These are phyloP conservation scores for Corchorus olitorius DNA, from an alignment of 345 rosid species.

Conservation along the genomic window DNA sequence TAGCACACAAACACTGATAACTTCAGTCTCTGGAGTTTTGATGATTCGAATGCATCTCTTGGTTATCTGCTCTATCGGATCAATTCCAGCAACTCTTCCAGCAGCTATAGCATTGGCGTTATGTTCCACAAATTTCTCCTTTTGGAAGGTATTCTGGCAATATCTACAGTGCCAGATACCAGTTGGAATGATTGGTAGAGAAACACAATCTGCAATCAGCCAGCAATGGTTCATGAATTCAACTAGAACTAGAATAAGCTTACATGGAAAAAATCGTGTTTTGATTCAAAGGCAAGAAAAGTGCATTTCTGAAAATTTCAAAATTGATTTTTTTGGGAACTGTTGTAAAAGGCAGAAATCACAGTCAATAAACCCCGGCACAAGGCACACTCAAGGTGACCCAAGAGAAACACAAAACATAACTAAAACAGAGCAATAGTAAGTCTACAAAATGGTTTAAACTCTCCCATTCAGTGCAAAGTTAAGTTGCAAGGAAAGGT, in stretches of 20 bases:
- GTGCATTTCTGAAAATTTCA: not conserved
- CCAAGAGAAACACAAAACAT: not conserved
- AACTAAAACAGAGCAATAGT: not conserved
- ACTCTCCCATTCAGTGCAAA: not conserved
- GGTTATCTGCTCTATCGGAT: constrained; percentile 84
- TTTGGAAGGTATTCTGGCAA: constrained; percentile 61
- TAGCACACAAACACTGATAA: constrained; percentile 75
- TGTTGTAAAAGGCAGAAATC: not conserved
- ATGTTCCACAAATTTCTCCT: constrained; percentile 67
- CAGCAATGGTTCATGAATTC: not conserved
- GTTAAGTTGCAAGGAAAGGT: not conserved
- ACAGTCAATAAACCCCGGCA: not conserved
- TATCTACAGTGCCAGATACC: constrained; percentile 86
- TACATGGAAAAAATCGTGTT: not conserved
- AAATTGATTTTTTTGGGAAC: not conserved
- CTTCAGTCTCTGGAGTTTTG: constrained; percentile 55
- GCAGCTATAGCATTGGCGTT: constrained; percentile 89
- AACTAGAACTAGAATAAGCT: constrained; percentile 5
- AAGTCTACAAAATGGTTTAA: not conserved
- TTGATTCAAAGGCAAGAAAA: not conserved
- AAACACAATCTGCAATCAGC: constrained; percentile 51
- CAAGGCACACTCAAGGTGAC: not conserved
- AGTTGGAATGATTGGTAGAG: constrained; percentile 52
- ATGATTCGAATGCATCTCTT: constrained; percentile 88
- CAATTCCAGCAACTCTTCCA: constrained; percentile 87